These are phyloP conservation scores for Casuarina equisetifolia DNA, from an alignment of 306 rosid species.

Conservation along the genomic window DNA sequence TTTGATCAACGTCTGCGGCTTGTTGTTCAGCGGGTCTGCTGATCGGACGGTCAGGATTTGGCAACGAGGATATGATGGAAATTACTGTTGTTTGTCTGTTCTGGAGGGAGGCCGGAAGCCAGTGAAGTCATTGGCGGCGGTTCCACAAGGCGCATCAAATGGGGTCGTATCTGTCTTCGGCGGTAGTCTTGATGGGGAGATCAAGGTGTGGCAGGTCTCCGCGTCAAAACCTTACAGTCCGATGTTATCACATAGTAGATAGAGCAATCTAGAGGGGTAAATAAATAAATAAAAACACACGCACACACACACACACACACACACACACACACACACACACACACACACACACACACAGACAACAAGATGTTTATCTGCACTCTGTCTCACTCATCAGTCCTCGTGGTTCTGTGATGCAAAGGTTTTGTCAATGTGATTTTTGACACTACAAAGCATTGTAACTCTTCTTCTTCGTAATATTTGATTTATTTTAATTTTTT, in stretches of 20 bases:
- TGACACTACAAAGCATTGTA: too few species aligned
- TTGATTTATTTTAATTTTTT: too few species aligned
- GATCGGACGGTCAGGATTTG: conserved; percentile 92
- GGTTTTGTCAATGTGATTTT: too few species aligned
- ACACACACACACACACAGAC: too few species aligned
- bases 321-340: too few species aligned
- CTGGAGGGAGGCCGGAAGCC: conserved; percentile 70
- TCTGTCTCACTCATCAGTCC: too few species aligned
- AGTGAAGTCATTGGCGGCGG: conserved; percentile 69
- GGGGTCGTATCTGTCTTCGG: conserved; percentile 58
- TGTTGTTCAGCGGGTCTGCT: conserved; percentile 78
- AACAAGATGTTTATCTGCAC: too few species aligned
- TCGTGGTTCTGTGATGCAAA: too few species aligned
- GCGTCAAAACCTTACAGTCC: conserved; percentile 6
- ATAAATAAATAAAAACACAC: too few species aligned
- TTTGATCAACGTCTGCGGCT: conserved; percentile 55
- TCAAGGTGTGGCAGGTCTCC: conserved; percentile 73
- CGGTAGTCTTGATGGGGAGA: conserved; percentile 83
- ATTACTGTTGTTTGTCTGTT: conserved; percentile 56
- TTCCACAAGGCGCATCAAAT: conserved; percentile 24
- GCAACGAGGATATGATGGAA: conserved; percentile 55
- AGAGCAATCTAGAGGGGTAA: not conserved
- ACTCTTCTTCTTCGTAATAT: not conserved
- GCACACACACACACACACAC: too few species aligned
- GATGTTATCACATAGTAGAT: not conserved